Evolutionary conservation across 106 monocot species (phyloP).

Genomic region (Dendrobium catenatum): DNA sequence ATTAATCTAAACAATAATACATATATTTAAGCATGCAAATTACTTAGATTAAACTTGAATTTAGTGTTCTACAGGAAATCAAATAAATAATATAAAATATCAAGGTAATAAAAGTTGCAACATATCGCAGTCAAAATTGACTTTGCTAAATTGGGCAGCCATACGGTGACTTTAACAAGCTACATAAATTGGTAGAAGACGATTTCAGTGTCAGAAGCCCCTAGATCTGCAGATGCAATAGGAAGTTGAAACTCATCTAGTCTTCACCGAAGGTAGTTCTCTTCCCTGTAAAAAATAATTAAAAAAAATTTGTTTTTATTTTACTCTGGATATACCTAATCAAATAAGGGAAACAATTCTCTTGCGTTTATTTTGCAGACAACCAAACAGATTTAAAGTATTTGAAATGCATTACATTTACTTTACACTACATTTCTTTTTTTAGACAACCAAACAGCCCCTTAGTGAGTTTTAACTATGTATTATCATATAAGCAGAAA

Average conservation of each 20-base stretch:
- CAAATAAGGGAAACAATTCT: no score
- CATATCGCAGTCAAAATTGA: neutral
- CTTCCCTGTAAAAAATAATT: slow-evolving; percentile 8
- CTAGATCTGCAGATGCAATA: neutral
- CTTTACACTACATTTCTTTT: no score
- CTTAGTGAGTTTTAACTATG: no score
- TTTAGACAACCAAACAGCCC: no score
- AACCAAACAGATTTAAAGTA: no score
- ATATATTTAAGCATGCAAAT: no score
- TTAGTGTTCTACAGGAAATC: neutral
- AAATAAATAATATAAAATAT: neutral
- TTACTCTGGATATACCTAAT: no score
- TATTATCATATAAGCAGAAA: no score
- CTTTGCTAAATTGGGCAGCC: neutral
- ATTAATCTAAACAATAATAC: no score
- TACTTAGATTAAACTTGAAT: neutral
- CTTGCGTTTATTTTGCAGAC: no score
- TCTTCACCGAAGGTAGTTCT: slow-evolving; percentile 21
- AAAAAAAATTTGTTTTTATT: neutral
- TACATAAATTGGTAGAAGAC: neutral
- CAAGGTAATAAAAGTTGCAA: neutral
- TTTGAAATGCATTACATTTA: no score
- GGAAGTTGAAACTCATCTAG: neutral
- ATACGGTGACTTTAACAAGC: neutral
- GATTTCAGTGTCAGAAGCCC: neutral